Conservation (phyloP, 176 grass and related monocot genomes). For the Zoysia japonica region DNA sequence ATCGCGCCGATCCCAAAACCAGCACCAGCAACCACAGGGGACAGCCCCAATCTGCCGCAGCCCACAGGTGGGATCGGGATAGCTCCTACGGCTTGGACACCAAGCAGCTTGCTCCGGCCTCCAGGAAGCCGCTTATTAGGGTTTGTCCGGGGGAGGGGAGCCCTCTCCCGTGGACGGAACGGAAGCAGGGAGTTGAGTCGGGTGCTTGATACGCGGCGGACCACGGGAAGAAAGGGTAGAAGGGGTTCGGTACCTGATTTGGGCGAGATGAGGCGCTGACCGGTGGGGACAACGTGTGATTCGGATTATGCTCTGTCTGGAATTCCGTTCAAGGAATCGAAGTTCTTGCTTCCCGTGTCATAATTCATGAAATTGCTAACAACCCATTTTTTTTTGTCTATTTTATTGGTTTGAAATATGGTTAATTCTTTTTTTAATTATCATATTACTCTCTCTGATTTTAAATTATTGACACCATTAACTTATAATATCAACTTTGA, state of each 20-base stretch:
- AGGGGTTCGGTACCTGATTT: neutral
- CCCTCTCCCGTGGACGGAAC: slow-evolving; percentile 7
- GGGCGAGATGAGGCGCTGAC: slow-evolving; percentile 13
- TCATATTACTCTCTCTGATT: no score
- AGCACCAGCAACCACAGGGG: slow-evolving; percentile 6
- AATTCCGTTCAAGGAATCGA: neutral
- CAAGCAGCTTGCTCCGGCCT: neutral
- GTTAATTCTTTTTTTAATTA: no score
- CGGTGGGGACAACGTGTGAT: slow-evolving; percentile 7
- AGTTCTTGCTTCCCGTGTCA: no score
- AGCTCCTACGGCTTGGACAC: neutral
- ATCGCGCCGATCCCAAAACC: slow-evolving; percentile 44
- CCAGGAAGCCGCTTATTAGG: slow-evolving; percentile 23
- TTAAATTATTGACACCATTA: no score
- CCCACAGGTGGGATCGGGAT: neutral
- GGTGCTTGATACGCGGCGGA: neutral
- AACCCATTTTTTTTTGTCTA: no score
- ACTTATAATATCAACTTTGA: no score
- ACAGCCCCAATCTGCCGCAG: slow-evolving; percentile 4
- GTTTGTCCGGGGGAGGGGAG: slow-evolving; percentile 18
- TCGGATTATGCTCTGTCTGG: no score
- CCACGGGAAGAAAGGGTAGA: neutral
- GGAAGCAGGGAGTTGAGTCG: neutral
- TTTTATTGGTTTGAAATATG: no score
- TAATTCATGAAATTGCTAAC: no score